Evolutionary conservation across 805 yeast species (phyloP).

Genomic region (Komagataella phaffii): DNA sequence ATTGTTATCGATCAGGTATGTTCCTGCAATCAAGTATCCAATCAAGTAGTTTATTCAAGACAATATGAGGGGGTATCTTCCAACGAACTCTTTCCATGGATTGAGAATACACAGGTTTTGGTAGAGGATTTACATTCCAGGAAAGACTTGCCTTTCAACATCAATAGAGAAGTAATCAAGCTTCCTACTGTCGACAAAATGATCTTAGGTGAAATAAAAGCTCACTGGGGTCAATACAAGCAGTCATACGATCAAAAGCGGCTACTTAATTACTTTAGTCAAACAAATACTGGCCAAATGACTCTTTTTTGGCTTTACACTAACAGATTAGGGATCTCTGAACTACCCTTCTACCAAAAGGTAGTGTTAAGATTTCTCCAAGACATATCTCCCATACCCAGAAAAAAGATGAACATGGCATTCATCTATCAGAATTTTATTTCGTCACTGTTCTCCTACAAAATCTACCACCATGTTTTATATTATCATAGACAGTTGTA

Average conservation of each 20-base stretch:
- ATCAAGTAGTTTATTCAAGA: neutral
- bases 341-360: neutral
- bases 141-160: neutral
- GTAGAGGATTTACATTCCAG: neutral
- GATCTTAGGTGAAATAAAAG: neutral
- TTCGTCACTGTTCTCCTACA: neutral
- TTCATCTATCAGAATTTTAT: neutral
- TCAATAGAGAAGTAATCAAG: neutral
- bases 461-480: neutral
- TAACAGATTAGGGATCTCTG: neutral
- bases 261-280: neutral
- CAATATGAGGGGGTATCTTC: neutral
- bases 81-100: neutral
- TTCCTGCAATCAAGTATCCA: neutral
- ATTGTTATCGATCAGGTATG: neutral
- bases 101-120: neutral
- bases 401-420: neutral
- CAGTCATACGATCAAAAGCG: neutral
- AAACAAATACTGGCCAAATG: neutral
- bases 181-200: neutral
- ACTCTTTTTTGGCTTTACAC: neutral
- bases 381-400: neutral
- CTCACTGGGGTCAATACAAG: neutral
- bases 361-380: neutral
- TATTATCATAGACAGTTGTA: neutral